These are phyloP conservation scores for Boletus insuetus DNA, from an alignment of 768 basidiomycete species.

Conservation along the genomic window DNA sequence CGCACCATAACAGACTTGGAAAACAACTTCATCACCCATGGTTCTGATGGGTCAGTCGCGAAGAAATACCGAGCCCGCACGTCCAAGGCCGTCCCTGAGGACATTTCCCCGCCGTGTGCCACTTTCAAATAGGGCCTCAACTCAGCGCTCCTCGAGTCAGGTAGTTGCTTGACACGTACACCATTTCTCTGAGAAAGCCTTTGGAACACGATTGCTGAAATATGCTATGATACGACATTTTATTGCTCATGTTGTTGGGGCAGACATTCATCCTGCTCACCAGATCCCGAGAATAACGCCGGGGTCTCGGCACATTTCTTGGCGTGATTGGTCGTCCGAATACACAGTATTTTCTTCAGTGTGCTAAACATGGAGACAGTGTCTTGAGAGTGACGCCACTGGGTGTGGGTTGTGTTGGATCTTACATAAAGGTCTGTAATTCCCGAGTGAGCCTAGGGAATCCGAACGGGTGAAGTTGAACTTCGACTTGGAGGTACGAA, in stretches of 20 bases:
- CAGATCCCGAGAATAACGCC: constrained; percentile 26
- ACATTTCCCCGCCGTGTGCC: constrained; percentile 23
- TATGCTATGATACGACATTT: constrained; percentile 19
- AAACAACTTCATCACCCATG: constrained; percentile 26
- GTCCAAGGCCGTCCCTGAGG: constrained; percentile 8
- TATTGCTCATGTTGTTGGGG: not conserved
- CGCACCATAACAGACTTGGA: constrained; percentile 30
- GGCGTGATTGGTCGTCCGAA: not conserved
- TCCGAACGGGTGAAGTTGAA: too few relatives aligned
- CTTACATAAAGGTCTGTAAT: too few relatives aligned
- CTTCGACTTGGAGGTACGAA: too few relatives aligned
- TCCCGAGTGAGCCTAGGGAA: too few relatives aligned
- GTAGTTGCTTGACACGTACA: constrained; percentile 9
- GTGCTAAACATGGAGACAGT: constrained; percentile 8
- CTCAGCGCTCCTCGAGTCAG: not conserved
- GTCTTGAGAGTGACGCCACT: too few relatives aligned
- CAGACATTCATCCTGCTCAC: constrained; percentile 6
- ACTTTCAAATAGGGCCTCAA: constrained; percentile 7
- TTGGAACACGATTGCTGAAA: constrained; percentile 28
- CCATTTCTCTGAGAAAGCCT: constrained; percentile 20
- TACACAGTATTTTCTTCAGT: constrained; percentile 8
- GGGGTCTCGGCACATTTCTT: not conserved
- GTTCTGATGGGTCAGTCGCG: constrained; percentile 25
- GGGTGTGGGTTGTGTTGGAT: too few relatives aligned
- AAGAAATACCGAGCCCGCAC: constrained; percentile 29